Conservation (phyloP, 306 rosid species). For the Mimosa bimucronata region DNA sequence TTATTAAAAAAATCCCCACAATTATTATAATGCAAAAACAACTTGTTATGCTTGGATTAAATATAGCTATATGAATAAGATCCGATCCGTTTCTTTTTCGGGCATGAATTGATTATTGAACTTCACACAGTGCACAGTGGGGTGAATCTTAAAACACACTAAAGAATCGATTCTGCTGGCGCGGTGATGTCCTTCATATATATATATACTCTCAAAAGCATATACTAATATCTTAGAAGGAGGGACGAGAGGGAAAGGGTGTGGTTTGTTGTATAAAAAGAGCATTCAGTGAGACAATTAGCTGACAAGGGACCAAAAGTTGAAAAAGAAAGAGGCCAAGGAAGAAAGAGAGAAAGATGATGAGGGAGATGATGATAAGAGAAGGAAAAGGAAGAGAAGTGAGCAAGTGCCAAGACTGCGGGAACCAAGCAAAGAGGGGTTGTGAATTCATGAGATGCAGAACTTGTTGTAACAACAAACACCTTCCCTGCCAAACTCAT, state of each 20-base stretch:
- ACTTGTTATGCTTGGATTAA: neutral
- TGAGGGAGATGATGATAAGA: constrained; percentile 21
- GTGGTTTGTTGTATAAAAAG: neutral
- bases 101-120: constrained; percentile 13
- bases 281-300: neutral
- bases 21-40: neutral
- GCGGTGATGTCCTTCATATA: neutral
- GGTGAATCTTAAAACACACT: constrained; percentile 29
- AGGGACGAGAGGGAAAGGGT: neutral
- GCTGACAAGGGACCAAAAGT: neutral
- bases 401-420: constrained; percentile 68
- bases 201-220: neutral
- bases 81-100: neutral
- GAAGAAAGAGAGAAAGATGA: constrained; percentile 28
- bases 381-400: constrained; percentile 34
- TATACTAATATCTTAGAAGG: neutral
- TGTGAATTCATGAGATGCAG: constrained; percentile 71
- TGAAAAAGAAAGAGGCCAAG: neutral
- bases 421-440: constrained; percentile 78
- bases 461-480: constrained; percentile 71
- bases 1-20: neutral
- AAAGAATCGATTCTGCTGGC: constrained; percentile 31
- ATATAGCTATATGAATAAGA: neutral
- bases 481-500: constrained; percentile 66
- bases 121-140: neutral